phyloP scores from a whole-genome alignment of 352 stramenopile genomes.

The Phytophthora melonis region DNA sequence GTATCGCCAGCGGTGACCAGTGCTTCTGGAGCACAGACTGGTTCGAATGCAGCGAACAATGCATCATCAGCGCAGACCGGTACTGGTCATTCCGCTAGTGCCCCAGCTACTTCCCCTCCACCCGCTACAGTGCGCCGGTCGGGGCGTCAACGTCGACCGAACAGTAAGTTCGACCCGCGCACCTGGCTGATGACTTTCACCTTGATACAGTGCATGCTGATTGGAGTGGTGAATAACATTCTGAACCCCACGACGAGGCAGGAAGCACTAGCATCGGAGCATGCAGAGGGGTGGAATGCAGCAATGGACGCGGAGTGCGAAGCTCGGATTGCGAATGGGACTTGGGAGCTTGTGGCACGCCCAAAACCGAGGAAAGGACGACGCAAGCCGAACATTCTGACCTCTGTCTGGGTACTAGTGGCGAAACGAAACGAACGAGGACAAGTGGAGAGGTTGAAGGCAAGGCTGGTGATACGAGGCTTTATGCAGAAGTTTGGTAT shows the following conservation, averaged over 20 bases:
- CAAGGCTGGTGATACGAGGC: constrained; percentile 5
- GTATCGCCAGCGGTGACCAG: too few species aligned
- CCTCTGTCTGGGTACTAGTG: constrained; percentile 6
- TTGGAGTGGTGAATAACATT: constrained; percentile 12
- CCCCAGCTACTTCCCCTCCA: not conserved
- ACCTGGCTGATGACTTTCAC: constrained; percentile 14
- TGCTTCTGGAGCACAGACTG: too few species aligned
- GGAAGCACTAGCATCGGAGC: constrained; percentile 11
- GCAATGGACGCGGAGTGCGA: constrained; percentile 9
- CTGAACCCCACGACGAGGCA: constrained; percentile 5
- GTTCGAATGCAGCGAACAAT: too few species aligned
- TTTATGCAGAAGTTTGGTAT: constrained; percentile 10
- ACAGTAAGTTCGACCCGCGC: not conserved
- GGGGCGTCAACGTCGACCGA: constrained; percentile 6
- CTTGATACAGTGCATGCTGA: constrained; percentile 19
- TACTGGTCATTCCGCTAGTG: too few species aligned
- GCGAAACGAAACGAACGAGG: constrained; percentile 16
- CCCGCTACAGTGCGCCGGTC: not conserved
- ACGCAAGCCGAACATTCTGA: not conserved
- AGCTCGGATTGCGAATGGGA: constrained; percentile 3
- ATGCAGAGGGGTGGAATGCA: constrained; percentile 2
- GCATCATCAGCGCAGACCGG: too few species aligned
- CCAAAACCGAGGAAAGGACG: constrained; percentile 4
- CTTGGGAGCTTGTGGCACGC: constrained; percentile 9
- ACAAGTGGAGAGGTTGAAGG: constrained; percentile 7